Conservation (phyloP, 2,329 filamentous ascomycete genomes). For the Venturia aucupariae region DNA sequence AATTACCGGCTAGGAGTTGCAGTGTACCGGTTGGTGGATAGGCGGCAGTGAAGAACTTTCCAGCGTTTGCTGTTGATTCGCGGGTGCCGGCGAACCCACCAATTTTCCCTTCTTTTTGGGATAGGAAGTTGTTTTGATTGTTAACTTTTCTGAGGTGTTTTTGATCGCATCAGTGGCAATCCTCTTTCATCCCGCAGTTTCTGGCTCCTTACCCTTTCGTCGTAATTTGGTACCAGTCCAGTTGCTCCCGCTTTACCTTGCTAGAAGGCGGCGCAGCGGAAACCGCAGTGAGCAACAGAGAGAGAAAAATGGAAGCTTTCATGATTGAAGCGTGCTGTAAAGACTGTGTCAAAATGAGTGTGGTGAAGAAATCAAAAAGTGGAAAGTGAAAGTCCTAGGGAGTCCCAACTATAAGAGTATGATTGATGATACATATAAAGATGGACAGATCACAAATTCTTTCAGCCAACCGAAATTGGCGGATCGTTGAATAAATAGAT, state of each 20-base stretch:
- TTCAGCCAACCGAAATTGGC: background rate
- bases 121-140: slow-evolving; percentile 8
- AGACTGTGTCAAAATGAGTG: background rate
- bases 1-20: slow-evolving; percentile 3
- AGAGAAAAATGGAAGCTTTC: background rate
- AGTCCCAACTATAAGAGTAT: background rate
- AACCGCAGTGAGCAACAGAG: background rate
- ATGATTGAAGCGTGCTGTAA: background rate
- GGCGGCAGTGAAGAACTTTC: slow-evolving; percentile 11
- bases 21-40: slow-evolving; percentile 8
- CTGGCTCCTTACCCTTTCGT: background rate
- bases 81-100: slow-evolving; percentile 7
- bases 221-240: background rate
- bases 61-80: background rate
- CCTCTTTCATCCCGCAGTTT: background rate
- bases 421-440: background rate
- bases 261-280: background rate
- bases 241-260: background rate
- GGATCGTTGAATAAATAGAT: too few relatives aligned
- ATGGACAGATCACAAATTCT: background rate
- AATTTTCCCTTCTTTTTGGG: slow-evolving; percentile 9
- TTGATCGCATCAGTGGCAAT: background rate
- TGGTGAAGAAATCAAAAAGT: background rate
- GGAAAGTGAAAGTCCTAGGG: background rate
- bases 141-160: slow-evolving; percentile 3